Conservation (phyloP, 2,329 filamentous ascomycete genomes). For the Scytalidium sp. region DNA sequence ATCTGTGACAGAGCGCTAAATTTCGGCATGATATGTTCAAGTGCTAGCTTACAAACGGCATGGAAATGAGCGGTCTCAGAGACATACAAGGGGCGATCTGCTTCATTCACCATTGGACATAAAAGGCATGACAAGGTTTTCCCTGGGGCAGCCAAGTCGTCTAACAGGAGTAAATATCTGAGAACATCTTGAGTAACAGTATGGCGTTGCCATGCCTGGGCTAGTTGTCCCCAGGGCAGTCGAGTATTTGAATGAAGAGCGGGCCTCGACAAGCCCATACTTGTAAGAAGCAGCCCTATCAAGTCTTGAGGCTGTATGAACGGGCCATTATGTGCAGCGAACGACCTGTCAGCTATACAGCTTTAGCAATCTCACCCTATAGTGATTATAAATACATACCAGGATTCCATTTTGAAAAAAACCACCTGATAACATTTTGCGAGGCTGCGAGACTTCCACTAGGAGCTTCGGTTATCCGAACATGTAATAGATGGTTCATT, state of each 20-base stretch:
- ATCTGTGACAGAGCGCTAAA: constrained; percentile 19
- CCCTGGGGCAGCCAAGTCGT: constrained; percentile 14
- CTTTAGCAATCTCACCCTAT: constrained; percentile 10
- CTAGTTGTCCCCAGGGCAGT: constrained; percentile 22
- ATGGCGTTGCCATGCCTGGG: constrained; percentile 27
- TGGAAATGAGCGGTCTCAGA: constrained; percentile 24
- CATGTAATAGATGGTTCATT: constrained; percentile 66
- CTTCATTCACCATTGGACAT: constrained; percentile 16
- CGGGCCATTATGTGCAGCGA: constrained; percentile 60
- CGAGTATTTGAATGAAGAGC: constrained; percentile 4
- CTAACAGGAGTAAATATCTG: constrained; percentile 54
- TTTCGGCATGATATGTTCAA: constrained; percentile 27
- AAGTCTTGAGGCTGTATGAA: constrained; percentile 66
- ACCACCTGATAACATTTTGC: constrained; percentile 75
- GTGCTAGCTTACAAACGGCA: constrained; percentile 22
- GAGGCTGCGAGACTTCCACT: constrained; percentile 65
- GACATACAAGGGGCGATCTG: constrained; percentile 8
- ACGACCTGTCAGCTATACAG: constrained; percentile 59
- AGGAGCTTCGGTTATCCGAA: constrained; percentile 65
- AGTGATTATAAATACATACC: constrained; percentile 46
- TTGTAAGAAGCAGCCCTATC: constrained; percentile 65
- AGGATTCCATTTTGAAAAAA: constrained; percentile 78
- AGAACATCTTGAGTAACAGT: constrained; percentile 40
- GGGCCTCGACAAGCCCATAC: constrained; percentile 51
- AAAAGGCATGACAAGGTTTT: constrained; percentile 10